These are phyloP conservation scores for Salix udensis DNA, from an alignment of 345 rosid species.

Conservation along the genomic window DNA sequence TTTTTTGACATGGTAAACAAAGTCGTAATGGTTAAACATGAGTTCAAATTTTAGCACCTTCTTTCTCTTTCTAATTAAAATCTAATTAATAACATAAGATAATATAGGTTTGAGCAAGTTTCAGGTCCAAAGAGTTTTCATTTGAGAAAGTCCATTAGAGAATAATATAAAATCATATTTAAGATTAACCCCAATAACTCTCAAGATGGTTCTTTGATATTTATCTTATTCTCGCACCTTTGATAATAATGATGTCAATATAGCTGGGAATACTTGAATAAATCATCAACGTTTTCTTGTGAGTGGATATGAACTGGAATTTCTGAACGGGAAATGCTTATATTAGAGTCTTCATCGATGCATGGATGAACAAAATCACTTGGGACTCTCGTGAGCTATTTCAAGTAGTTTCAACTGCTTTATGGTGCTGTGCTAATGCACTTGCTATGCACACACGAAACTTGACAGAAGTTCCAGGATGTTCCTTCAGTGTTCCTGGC, in stretches of 20 bases:
- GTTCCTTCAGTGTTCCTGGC: neutral
- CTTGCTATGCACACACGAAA: neutral
- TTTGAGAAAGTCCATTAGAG: too few relatives aligned
- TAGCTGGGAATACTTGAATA: neutral
- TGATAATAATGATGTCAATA: neutral
- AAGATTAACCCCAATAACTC: too few relatives aligned
- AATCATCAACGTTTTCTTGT: neutral
- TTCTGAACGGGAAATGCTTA: neutral
- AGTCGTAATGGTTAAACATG: too few relatives aligned
- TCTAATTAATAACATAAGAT: too few relatives aligned
- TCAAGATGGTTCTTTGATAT: too few relatives aligned
- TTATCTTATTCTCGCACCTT: neutral
- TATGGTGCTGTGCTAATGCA: neutral
- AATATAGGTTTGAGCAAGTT: too few relatives aligned
- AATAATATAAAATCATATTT: too few relatives aligned
- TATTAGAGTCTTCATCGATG: neutral
- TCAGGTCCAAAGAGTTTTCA: too few relatives aligned
- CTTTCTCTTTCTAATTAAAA: too few relatives aligned
- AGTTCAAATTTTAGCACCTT: too few relatives aligned
- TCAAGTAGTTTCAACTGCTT: neutral
- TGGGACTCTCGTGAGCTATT: neutral
- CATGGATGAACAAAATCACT: neutral
- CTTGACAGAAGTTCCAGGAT: neutral
- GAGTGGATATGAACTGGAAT: neutral
- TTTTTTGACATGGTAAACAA: neutral